Evolutionary conservation across 345 rosid species (phyloP).

Genomic region (Brassica cretica): DNA sequence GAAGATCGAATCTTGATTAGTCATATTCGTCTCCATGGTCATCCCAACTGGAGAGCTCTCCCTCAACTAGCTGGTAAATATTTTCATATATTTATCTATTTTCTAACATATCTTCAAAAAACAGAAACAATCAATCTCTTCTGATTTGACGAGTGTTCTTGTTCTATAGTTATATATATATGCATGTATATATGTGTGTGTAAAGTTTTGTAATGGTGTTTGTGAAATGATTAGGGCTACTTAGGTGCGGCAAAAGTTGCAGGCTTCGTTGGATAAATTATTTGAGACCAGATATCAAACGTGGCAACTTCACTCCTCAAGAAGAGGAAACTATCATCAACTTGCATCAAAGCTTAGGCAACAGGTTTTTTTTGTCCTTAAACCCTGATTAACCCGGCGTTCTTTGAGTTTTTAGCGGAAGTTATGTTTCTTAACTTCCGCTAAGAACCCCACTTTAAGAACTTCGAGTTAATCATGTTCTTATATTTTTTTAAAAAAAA

Average conservation of each 20-base stretch:
- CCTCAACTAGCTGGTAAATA: constrained; percentile 39
- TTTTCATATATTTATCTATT: not conserved
- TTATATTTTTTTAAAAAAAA: not conserved
- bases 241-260: constrained; percentile 68
- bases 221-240: constrained; percentile 47
- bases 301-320: constrained; percentile 52
- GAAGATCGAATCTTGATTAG: constrained; percentile 38
- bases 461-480: too few relatives aligned
- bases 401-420: too few relatives aligned
- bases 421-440: too few relatives aligned
- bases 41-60: constrained; percentile 45
- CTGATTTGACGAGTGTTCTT: not conserved
- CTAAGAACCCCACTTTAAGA: too few relatives aligned
- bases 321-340: constrained; percentile 52
- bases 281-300: constrained; percentile 55
- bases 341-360: constrained; percentile 52
- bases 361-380: constrained; percentile 46
- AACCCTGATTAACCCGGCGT: too few relatives aligned
- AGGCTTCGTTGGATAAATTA: constrained; percentile 73
- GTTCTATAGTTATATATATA: not conserved
- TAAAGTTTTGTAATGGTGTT: constrained; percentile 7
- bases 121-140: not conserved
- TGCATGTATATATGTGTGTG: not conserved
- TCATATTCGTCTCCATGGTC: constrained; percentile 34
- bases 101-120: not conserved